phyloP scores from a whole-genome alignment of 2,329 filamentous ascomycete genomes.

The Huntiella decipiens region DNA sequence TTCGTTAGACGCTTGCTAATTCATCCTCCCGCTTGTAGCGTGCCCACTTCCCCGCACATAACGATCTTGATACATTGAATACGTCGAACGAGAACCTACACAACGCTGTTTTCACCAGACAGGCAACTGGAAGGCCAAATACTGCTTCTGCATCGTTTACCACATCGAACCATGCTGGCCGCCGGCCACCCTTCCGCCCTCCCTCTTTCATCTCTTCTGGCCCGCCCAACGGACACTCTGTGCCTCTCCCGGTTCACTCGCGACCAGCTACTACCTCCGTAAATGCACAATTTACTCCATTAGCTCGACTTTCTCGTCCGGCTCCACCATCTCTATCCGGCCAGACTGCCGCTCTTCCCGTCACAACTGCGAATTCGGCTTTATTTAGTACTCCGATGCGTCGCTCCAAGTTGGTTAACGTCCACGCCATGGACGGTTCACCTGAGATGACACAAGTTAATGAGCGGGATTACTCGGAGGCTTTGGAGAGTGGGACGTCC shows the following conservation, averaged over 20 bases:
- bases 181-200: background rate
- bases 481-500: too few species aligned
- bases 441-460: constrained; percentile 34
- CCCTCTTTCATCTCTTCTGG: background rate
- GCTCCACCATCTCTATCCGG: background rate
- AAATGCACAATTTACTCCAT: background rate
- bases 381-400: background rate
- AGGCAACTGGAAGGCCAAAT: too few species aligned
- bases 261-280: background rate
- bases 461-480: constrained; percentile 29
- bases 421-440: constrained; percentile 8
- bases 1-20: too few species aligned
- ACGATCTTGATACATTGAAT: too few species aligned
- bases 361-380: background rate
- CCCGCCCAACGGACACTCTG: background rate
- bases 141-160: too few species aligned
- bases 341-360: background rate
- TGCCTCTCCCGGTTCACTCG: background rate
- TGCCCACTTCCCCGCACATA: too few species aligned
- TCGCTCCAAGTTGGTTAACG: background rate
- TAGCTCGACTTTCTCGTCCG: background rate
- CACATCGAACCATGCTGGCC: too few species aligned
- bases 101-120: too few species aligned
- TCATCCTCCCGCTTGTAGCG: too few species aligned
- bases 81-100: too few species aligned